Evolutionary conservation across 192 early-diverging fungal genomes (phyloP).

Genomic region (Phlyctochytrium planicorne): DNA sequence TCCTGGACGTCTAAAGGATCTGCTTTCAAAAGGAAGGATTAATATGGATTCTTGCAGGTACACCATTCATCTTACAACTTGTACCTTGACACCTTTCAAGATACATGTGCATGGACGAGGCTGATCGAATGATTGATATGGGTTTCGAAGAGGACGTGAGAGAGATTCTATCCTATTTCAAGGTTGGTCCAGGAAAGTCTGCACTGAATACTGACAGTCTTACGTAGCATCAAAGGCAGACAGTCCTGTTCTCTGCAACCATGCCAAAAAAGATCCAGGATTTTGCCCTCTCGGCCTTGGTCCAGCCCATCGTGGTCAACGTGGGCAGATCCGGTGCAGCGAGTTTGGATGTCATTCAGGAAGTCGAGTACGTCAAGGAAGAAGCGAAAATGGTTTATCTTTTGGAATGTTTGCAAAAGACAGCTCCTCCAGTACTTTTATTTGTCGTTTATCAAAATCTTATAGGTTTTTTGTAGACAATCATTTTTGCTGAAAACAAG

Average conservation of each 20-base stretch:
- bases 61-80: neutral
- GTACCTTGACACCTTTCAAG: constrained; percentile 14
- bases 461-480: constrained; percentile 47
- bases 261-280: constrained; percentile 99
- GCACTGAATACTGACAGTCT: constrained; percentile 27
- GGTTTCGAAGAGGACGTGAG: constrained; percentile 98
- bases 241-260: constrained; percentile 91
- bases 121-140: constrained; percentile 98
- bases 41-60: constrained; percentile 86
- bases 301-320: constrained; percentile 91
- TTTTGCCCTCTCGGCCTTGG: constrained; percentile 87
- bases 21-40: constrained; percentile 84
- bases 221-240: constrained; percentile 77
- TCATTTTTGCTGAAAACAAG: constrained; percentile 98
- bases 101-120: constrained; percentile 93
- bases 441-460: neutral
- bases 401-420: constrained; percentile 95
- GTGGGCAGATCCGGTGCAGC: constrained; percentile 97
- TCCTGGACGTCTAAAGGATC: constrained; percentile 90
- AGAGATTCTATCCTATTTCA: constrained; percentile 94
- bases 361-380: constrained; percentile 96
- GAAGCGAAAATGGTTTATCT: constrained; percentile 94
- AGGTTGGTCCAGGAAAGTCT: constrained; percentile 17
- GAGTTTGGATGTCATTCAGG: constrained; percentile 95
- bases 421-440: constrained; percentile 78